Percentiles rank a stretch among this genome's conserved stretches.
These are phyloP conservation scores for Litchi chinensis DNA, from an alignment of 345 rosid species.

Conservation along the genomic window DNA sequence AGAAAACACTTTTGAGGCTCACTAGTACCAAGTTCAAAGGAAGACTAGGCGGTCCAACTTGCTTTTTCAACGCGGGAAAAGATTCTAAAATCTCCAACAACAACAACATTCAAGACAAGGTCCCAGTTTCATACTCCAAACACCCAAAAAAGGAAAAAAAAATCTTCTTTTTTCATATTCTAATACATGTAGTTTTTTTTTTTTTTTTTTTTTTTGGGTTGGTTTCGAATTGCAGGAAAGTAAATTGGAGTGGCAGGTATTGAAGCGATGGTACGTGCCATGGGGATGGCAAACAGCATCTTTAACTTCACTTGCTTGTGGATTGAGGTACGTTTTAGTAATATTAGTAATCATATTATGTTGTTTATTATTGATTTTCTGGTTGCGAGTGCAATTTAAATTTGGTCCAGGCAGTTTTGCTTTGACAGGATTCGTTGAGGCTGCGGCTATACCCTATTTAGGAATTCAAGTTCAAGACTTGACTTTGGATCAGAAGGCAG, in stretches of 20 bases:
- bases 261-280: conserved; percentile 89
- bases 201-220: not conserved
- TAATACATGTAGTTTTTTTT: not conserved
- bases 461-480: conserved; percentile 66
- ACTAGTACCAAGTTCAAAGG: conserved; percentile 19
- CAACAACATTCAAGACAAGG: conserved; percentile 31
- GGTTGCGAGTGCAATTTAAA: conserved; percentile 29
- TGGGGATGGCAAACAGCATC: conserved; percentile 91
- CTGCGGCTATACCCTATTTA: conserved; percentile 57
- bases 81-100: conserved; percentile 35
- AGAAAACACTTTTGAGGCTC: conserved; percentile 25
- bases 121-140: not conserved
- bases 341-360: not conserved
- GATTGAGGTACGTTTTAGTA: conserved; percentile 56
- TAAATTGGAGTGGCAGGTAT: conserved; percentile 58
- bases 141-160: not conserved
- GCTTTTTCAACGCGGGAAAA: conserved; percentile 56
- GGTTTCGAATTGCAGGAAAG: conserved; percentile 22
- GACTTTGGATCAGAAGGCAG: conserved; percentile 85
- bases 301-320: conserved; percentile 87
- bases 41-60: conserved; percentile 30
- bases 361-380: too few species aligned
- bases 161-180: not conserved
- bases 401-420: conserved; percentile 89
- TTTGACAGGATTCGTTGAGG: conserved; percentile 84